Conservation (phyloP, 1,284 basidiomycete genomes). For the Mycosarcoma mackinlayi region DNA sequence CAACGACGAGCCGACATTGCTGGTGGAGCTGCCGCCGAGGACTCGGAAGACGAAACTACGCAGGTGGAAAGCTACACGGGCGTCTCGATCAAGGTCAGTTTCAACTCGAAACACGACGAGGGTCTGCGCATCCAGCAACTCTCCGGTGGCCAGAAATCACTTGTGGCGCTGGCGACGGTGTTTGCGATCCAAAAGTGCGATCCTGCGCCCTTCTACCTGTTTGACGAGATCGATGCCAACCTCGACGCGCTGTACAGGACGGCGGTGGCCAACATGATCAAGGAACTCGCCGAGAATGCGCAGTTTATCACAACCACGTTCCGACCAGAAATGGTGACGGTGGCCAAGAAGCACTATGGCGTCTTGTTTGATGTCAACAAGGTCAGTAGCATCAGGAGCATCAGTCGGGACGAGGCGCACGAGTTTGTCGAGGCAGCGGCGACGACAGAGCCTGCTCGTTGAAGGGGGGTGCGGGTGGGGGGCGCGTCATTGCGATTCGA, state of each 20-base stretch:
- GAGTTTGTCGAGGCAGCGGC: constrained; percentile 79
- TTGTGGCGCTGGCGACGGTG: constrained; percentile 94
- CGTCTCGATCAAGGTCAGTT: constrained; percentile 96
- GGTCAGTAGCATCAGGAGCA: constrained; percentile 80
- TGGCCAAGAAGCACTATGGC: constrained; percentile 97
- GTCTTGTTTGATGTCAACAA: constrained; percentile 98
- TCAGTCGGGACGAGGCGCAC: constrained; percentile 84
- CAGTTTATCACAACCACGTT: constrained; percentile 99
- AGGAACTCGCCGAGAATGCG: constrained; percentile 83
- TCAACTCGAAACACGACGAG: constrained; percentile 97
- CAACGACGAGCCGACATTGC: constrained; percentile 81
- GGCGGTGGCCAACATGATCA: constrained; percentile 96
- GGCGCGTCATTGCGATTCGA: background rate
- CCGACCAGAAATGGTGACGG: constrained; percentile 93
- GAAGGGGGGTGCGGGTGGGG: background rate
- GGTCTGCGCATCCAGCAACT: constrained; percentile 95
- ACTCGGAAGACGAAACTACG: constrained; percentile 57
- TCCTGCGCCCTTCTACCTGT: constrained; percentile 99
- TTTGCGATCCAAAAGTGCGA: constrained; percentile 99
- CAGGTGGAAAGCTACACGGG: constrained; percentile 94
- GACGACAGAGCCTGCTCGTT: constrained; percentile 36
- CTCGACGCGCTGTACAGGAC: constrained; percentile 97
- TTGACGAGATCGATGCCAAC: constrained; percentile 99
- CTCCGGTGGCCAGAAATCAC: constrained; percentile 95
- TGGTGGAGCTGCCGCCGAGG: constrained; percentile 66